Conservation (phyloP, 768 basidiomycete species). For the Strobilomyces echinocephalus region DNA sequence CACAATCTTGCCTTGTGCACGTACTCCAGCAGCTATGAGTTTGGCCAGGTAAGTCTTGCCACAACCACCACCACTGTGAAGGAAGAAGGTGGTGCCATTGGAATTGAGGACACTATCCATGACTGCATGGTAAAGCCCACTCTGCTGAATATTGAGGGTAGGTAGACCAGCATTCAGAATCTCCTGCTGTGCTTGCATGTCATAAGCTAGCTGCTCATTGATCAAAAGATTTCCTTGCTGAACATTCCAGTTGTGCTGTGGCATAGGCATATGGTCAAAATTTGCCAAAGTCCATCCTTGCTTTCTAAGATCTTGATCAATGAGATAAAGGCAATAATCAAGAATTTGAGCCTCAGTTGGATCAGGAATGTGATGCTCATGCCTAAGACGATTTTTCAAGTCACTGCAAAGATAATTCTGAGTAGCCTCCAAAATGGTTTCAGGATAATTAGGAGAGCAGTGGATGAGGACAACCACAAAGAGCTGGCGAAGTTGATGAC, state of each 20-base stretch:
- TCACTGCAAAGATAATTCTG: conserved; percentile 8
- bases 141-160: not conserved
- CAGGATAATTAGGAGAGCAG: conserved; percentile 10
- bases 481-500: not conserved
- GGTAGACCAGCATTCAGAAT: not conserved
- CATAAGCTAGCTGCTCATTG: conserved; percentile 4
- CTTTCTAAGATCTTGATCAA: not conserved
- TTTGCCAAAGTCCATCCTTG: not conserved
- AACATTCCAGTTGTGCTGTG: conserved; percentile 5
- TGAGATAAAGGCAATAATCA: not conserved
- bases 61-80: conserved; percentile 29
- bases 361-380: not conserved
- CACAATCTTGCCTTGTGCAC: not conserved
- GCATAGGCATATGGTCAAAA: not conserved
- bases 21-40: not conserved
- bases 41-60: not conserved
- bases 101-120: not conserved
- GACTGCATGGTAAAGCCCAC: not conserved
- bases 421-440: not conserved
- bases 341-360: not conserved
- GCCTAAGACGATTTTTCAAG: not conserved
- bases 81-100: conserved; percentile 27
- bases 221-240: conserved; percentile 14
- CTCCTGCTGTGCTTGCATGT: not conserved
- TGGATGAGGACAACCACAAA: not conserved